These are phyloP conservation scores for Quercus cerris DNA, from an alignment of 306 rosid species.

Conservation along the genomic window DNA sequence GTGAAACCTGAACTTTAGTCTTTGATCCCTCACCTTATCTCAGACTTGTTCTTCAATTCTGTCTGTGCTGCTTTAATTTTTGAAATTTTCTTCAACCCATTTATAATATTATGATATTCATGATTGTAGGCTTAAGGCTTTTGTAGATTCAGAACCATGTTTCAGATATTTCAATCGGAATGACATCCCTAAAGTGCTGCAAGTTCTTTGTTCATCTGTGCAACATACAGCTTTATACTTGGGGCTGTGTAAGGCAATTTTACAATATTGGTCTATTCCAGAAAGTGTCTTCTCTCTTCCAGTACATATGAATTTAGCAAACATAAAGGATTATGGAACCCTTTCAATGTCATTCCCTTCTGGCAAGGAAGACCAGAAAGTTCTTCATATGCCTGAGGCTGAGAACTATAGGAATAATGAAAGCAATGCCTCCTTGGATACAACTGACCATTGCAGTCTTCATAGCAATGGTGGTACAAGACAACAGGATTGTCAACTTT, in stretches of 20 bases:
- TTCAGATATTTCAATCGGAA: constrained; percentile 72
- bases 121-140: constrained; percentile 66
- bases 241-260: constrained; percentile 57
- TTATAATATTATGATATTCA: constrained; percentile 26
- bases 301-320: constrained; percentile 24
- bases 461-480: constrained; percentile 21
- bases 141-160: constrained; percentile 42
- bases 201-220: constrained; percentile 53
- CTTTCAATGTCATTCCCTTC: constrained; percentile 23
- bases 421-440: constrained; percentile 27
- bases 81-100: constrained; percentile 9
- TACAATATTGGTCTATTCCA: constrained; percentile 68
- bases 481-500: constrained; percentile 21
- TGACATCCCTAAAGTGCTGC: constrained; percentile 71
- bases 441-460: constrained; percentile 23
- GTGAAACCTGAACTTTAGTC: constrained; percentile 6
- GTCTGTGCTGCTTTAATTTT: constrained; percentile 1
- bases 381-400: constrained; percentile 26
- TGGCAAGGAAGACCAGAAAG: constrained; percentile 25
- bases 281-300: constrained; percentile 44
- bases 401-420: constrained; percentile 18
- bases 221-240: constrained; percentile 53
- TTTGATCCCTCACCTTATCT: not conserved
- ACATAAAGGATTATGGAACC: constrained; percentile 27
- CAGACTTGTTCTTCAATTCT: constrained; percentile 4